Conservation (phyloP, 2,329 filamentous ascomycete genomes). For the Diaporthe eres region DNA sequence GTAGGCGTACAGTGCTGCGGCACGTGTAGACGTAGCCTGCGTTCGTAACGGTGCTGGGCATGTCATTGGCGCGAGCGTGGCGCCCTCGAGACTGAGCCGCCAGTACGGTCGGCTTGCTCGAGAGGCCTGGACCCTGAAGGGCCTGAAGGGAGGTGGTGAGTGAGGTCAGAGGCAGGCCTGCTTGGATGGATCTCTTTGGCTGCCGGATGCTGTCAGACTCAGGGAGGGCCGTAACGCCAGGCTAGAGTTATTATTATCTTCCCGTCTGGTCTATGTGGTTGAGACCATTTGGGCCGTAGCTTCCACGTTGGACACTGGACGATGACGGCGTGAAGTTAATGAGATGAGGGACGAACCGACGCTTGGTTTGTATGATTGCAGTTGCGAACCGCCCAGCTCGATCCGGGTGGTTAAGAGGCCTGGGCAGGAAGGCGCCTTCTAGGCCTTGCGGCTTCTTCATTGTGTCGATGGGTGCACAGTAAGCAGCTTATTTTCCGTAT, state of each 20-base stretch:
- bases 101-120: not conserved
- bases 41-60: conserved; percentile 16
- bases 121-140: conserved; percentile 24
- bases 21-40: not conserved
- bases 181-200: conserved; percentile 19
- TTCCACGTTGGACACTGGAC: not conserved
- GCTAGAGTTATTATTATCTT: conserved; percentile 33
- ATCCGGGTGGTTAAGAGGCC: not conserved
- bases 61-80: conserved; percentile 35
- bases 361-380: conserved; percentile 6
- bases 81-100: conserved; percentile 29
- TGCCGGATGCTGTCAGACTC: not conserved
- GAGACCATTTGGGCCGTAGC: conserved; percentile 5
- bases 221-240: not conserved
- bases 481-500: conserved; percentile 30
- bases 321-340: conserved; percentile 19
- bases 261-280: conserved; percentile 26
- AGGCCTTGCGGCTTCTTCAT: not conserved
- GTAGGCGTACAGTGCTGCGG: not conserved
- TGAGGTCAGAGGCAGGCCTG: not conserved
- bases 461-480: not conserved
- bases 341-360: conserved; percentile 11
- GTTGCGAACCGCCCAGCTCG: conserved; percentile 5
- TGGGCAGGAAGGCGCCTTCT: not conserved
- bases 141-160: not conserved